These are phyloP conservation scores for Selenicereus undatus DNA, from an alignment of 148 eudicot species.

Conservation along the genomic window DNA sequence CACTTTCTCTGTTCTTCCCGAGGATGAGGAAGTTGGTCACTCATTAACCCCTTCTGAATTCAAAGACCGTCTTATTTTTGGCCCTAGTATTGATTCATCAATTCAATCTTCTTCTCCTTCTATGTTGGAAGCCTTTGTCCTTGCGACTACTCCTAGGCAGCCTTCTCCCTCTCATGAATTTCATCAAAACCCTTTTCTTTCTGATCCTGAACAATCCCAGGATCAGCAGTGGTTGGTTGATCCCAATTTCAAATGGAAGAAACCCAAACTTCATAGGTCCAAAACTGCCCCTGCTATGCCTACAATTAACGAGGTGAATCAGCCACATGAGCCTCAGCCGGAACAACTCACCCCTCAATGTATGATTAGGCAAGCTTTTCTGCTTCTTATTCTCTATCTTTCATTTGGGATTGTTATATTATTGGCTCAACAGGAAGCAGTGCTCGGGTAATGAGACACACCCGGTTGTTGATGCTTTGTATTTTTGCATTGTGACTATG, in stretches of 20 bases:
- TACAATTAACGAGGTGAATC: conserved; percentile 49
- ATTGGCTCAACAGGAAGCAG: conserved; percentile 43
- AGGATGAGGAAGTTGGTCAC: conserved; percentile 51
- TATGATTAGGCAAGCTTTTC: conserved; percentile 60
- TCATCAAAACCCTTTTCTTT: background rate
- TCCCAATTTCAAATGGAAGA: conserved; percentile 40
- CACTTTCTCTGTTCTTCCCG: conserved; percentile 48
- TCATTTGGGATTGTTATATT: conserved; percentile 69
- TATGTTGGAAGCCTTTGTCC: conserved; percentile 40
- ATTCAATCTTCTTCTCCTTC: conserved; percentile 25
- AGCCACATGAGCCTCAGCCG: conserved; percentile 23
- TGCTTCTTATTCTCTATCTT: conserved; percentile 64
- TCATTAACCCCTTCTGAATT: conserved; percentile 57
- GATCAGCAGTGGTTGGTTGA: conserved; percentile 44
- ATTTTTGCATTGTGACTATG: conserved; percentile 96
- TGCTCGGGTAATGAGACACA: conserved; percentile 63
- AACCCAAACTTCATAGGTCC: conserved; percentile 58
- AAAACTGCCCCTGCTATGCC: conserved; percentile 97
- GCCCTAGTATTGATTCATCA: conserved; percentile 32
- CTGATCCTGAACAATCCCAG: conserved; percentile 27
- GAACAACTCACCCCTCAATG: conserved; percentile 38
- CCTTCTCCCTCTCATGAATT: conserved; percentile 26
- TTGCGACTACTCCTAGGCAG: conserved; percentile 14
- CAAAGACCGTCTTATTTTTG: conserved; percentile 78
- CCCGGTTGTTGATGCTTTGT: conserved; percentile 90